Evolutionary conservation across 1,284 basidiomycete genomes (phyloP).

Genomic region (Ganoderma lucidum): DNA sequence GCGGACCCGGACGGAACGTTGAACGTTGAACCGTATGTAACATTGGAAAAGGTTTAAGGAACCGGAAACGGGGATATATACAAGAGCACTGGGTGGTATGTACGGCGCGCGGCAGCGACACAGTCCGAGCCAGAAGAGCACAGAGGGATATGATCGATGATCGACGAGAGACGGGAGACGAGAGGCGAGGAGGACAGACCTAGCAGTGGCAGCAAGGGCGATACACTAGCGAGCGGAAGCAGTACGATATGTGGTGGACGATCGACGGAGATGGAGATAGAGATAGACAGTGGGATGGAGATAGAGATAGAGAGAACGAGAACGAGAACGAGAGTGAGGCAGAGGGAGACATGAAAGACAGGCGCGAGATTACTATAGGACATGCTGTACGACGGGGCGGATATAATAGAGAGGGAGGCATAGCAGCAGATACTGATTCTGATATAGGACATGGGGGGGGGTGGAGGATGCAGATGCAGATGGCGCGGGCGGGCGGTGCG

Average conservation of each 20-base stretch:
- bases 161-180: not conserved
- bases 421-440: not conserved
- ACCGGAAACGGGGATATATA: constrained; percentile 22
- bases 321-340: not conserved
- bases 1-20: no score
- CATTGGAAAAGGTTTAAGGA: not conserved
- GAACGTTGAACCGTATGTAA: no score
- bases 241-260: constrained; percentile 8
- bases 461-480: not conserved
- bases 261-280: not conserved
- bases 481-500: not conserved
- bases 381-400: constrained; percentile 1
- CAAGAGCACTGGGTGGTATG: constrained; percentile 11
- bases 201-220: constrained; percentile 3
- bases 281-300: not conserved
- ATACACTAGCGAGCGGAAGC: constrained; percentile 11
- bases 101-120: not conserved
- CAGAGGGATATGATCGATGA: not conserved
- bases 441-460: constrained; percentile 1
- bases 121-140: constrained; percentile 13
- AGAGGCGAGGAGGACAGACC: not conserved
- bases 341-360: constrained; percentile 1
- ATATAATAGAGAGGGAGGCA: not conserved
- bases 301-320: not conserved
- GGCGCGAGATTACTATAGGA: constrained; percentile 8